Conservation (phyloP, 176 grass and related monocot species). For the Carex parvula region DNA sequence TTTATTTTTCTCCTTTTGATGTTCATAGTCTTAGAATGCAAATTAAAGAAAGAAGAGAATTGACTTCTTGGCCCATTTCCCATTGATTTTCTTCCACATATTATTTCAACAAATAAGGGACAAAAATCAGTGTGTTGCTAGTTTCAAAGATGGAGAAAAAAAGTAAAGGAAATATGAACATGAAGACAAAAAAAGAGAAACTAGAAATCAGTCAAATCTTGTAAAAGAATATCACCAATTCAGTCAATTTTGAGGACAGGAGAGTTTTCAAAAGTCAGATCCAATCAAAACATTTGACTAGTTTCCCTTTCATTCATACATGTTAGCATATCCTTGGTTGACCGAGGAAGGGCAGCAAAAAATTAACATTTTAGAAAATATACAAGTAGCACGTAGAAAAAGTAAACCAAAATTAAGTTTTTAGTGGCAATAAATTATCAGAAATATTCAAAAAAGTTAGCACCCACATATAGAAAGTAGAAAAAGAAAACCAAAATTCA, state of each 20-base stretch:
- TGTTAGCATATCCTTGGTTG: neutral
- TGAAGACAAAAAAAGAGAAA: neutral
- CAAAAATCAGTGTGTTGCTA: neutral
- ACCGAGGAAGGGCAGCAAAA: neutral
- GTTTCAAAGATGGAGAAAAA: neutral
- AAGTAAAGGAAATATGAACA: neutral
- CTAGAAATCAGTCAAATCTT: neutral
- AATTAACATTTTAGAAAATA: neutral
- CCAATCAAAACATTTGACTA: neutral
- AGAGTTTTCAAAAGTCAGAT: neutral
- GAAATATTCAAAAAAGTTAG: neutral
- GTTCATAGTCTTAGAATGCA: neutral
- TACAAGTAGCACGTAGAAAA: neutral
- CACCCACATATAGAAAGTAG: neutral
- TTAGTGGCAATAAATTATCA: neutral
- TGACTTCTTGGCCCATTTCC: neutral
- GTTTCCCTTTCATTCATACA: neutral
- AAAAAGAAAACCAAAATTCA: neutral
- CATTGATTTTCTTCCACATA: neutral
- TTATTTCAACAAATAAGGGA: neutral
- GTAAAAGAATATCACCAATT: neutral
- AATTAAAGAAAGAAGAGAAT: neutral
- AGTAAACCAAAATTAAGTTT: neutral
- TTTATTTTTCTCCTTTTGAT: neutral
- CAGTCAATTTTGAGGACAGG: neutral